These are phyloP conservation scores for Penicillium paxilli DNA, from an alignment of 495 filamentous ascomycete genomes.

Conservation along the genomic window DNA sequence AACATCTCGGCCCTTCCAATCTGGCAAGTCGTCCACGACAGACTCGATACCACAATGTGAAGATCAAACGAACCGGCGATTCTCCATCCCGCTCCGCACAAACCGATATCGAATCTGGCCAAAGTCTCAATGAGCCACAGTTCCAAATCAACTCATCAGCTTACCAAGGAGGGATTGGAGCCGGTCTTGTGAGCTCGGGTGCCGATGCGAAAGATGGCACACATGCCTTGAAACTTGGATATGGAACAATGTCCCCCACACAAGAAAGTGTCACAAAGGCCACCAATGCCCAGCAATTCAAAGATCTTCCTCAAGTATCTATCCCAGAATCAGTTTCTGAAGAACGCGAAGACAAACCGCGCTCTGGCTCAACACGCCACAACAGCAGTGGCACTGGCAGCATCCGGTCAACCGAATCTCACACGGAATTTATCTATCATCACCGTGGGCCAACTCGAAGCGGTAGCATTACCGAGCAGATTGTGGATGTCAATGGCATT, in stretches of 20 bases:
- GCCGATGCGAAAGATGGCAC: constrained; percentile 67
- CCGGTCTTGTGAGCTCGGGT: constrained; percentile 51
- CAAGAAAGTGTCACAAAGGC: constrained; percentile 22
- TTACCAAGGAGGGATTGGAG: constrained; percentile 51
- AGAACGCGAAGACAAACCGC: constrained; percentile 33
- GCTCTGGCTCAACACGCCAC: constrained; percentile 16
- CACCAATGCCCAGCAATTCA: constrained; percentile 24
- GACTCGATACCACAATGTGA: constrained; percentile 85
- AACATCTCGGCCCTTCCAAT: constrained; percentile 91
- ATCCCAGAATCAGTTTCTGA: constrained; percentile 40
- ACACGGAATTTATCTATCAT: constrained; percentile 32
- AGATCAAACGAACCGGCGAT: constrained; percentile 73
- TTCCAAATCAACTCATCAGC: constrained; percentile 19
- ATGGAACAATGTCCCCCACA: constrained; percentile 56
- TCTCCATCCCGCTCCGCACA: constrained; percentile 42
- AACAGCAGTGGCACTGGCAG: constrained; percentile 33
- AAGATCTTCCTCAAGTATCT: constrained; percentile 30
- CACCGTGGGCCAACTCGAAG: constrained; percentile 63
- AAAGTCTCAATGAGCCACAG: constrained; percentile 29
- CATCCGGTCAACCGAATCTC: constrained; percentile 39
- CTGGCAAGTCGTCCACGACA: constrained; percentile 77
- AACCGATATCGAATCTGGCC: constrained; percentile 36
- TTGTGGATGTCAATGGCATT: constrained; percentile 77
- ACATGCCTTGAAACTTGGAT: constrained; percentile 63
- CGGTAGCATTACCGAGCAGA: constrained; percentile 87